phyloP scores from a whole-genome alignment of 2,329 filamentous ascomycete species.

The Penicillium sp. region DNA sequence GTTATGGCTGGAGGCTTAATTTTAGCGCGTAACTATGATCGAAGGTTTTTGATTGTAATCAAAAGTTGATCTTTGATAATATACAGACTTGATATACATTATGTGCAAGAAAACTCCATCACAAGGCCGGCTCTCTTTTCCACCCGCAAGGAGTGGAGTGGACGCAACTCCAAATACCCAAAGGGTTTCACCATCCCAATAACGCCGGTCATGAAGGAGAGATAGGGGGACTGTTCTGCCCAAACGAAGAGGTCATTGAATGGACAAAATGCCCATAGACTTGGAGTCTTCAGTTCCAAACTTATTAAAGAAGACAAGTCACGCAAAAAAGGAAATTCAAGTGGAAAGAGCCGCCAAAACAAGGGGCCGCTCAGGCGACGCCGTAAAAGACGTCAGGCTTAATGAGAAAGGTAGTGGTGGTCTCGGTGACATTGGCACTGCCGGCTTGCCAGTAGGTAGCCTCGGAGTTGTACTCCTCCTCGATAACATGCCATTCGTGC shows the following conservation, averaged over 20 bases:
- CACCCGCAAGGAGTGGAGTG: background rate
- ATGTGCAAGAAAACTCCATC: constrained; percentile 3
- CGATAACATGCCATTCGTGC: constrained; percentile 29
- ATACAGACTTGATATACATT: background rate
- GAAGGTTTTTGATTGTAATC: no score
- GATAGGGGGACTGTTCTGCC: background rate
- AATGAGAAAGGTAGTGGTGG: constrained; percentile 23
- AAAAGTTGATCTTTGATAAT: background rate
- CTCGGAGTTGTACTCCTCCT: constrained; percentile 11
- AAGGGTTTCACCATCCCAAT: no score
- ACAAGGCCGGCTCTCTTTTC: background rate
- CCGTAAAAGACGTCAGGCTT: constrained; percentile 25
- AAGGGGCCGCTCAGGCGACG: constrained; percentile 24
- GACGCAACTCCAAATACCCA: background rate
- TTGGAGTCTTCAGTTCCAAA: background rate
- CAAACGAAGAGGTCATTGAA: background rate
- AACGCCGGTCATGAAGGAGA: constrained; percentile 12
- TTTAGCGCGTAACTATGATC: constrained; percentile 1
- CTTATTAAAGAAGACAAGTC: constrained; percentile 2
- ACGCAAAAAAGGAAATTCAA: background rate
- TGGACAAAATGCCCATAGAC: background rate
- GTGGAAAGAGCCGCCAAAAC: background rate
- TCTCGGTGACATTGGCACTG: constrained; percentile 27
- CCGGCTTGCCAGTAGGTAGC: constrained; percentile 22
- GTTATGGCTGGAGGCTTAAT: background rate